Percentiles rank a stretch among this genome's conserved stretches.
phyloP scores from a whole-genome alignment of 805 yeast genomes.

The Wickerhamomyces pijperi region DNA sequence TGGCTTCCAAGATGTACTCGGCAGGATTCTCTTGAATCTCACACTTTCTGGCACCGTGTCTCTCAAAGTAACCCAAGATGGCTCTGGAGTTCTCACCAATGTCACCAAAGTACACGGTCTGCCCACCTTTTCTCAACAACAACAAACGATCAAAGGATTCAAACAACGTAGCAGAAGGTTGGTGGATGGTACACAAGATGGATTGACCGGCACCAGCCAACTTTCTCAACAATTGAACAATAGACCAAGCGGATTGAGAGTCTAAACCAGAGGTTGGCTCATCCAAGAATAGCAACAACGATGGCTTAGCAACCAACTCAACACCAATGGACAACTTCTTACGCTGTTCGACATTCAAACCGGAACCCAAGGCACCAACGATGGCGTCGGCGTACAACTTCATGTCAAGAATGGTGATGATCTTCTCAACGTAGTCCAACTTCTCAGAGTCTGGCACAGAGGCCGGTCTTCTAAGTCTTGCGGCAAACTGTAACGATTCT shows the following conservation, averaged over 20 bases:
- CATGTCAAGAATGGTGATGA: conserved; percentile 53
- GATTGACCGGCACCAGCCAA: conserved; percentile 53
- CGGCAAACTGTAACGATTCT: conserved; percentile 68
- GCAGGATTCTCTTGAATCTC: background rate
- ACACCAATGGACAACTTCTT: conserved; percentile 75
- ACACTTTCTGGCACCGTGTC: background rate
- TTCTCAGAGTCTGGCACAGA: conserved; percentile 30
- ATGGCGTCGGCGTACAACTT: conserved; percentile 20
- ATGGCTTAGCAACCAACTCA: conserved; percentile 61
- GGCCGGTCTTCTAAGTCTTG: conserved; percentile 50
- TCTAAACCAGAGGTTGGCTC: conserved; percentile 90
- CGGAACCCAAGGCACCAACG: conserved; percentile 49
- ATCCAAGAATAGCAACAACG: conserved; percentile 56
- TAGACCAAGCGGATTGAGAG: conserved; percentile 63
- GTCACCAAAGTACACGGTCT: background rate
- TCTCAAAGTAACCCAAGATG: background rate
- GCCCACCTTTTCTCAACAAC: conserved; percentile 22
- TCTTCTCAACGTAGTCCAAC: conserved; percentile 32
- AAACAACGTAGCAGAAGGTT: conserved; percentile 64
- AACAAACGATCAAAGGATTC: conserved; percentile 63
- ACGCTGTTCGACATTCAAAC: conserved; percentile 73
- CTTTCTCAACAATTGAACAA: conserved; percentile 45
- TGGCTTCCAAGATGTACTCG: background rate
- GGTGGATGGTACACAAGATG: conserved; percentile 70
- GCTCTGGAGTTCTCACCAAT: background rate